These are phyloP conservation scores for Cystofilobasidium macerans DNA, from an alignment of 768 basidiomycete genomes.

Conservation along the genomic window DNA sequence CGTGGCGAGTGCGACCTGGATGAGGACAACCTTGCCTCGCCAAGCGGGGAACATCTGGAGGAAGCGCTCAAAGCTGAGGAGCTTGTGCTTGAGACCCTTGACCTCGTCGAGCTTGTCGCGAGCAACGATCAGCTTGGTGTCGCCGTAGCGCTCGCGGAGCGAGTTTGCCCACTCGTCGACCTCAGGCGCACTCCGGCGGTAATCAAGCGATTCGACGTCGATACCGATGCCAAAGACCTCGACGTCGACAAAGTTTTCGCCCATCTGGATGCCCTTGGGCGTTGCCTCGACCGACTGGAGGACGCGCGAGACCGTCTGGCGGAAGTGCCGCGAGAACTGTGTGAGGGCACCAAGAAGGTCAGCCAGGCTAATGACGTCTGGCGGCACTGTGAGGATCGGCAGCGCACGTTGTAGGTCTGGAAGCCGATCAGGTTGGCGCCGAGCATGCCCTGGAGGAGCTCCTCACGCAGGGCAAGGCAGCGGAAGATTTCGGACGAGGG, in stretches of 20 bases:
- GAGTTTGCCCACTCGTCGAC: conserved; percentile 71
- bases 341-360: background rate
- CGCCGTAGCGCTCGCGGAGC: conserved; percentile 68
- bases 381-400: background rate
- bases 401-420: conserved; percentile 26
- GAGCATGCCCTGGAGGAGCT: conserved; percentile 25
- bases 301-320: conserved; percentile 73
- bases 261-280: conserved; percentile 68
- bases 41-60: conserved; percentile 67
- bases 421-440: conserved; percentile 26
- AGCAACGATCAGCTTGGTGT: conserved; percentile 77
- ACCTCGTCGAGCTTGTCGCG: conserved; percentile 81
- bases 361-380: background rate
- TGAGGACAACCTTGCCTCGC: conserved; percentile 68
- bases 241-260: conserved; percentile 52
- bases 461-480: conserved; percentile 43
- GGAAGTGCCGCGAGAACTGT: conserved; percentile 66
- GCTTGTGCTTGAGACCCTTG: conserved; percentile 73
- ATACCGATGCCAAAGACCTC: conserved; percentile 87
- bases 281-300: conserved; percentile 60
- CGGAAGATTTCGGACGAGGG: conserved; percentile 25
- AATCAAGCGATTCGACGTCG: conserved; percentile 57
- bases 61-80: conserved; percentile 71
- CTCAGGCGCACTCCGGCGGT: conserved; percentile 58
- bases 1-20: conserved; percentile 77